Conservation (phyloP, 257 asterid genomes). For the Haberlea rhodopensis region DNA sequence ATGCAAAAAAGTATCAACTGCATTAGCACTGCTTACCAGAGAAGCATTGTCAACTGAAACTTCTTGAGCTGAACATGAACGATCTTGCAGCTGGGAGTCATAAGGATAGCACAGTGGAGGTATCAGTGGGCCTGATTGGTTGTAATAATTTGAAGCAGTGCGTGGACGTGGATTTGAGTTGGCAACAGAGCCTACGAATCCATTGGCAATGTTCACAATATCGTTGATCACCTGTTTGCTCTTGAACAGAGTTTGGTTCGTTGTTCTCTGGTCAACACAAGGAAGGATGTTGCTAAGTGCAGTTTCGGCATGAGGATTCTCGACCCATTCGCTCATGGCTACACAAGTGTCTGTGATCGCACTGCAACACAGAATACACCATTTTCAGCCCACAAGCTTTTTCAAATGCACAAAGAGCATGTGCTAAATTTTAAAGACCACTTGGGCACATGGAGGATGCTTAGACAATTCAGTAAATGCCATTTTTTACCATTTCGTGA, state of each 20-base stretch:
- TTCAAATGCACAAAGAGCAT: neutral
- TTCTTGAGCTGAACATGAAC: slow-evolving; percentile 56
- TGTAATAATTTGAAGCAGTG: slow-evolving; percentile 44
- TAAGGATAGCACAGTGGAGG: slow-evolving; percentile 89
- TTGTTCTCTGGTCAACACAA: slow-evolving; percentile 86
- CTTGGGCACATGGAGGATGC: neutral
- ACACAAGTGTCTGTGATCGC: slow-evolving; percentile 78
- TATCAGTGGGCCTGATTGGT: slow-evolving; percentile 75
- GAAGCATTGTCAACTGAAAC: slow-evolving; percentile 75
- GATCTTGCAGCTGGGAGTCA: slow-evolving; percentile 69
- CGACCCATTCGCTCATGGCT: slow-evolving; percentile 99
- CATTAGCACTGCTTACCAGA: slow-evolving; percentile 33
- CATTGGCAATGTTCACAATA: slow-evolving; percentile 63
- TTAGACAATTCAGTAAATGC: neutral
- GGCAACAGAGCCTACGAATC: slow-evolving; percentile 65
- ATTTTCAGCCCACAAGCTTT: neutral
- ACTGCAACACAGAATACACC: slow-evolving; percentile 36
- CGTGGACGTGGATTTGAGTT: slow-evolving; percentile 62
- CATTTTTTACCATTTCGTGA: neutral
- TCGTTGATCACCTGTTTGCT: slow-evolving; percentile 78
- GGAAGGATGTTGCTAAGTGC: slow-evolving; percentile 96
- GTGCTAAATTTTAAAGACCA: neutral
- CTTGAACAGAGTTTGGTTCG: slow-evolving; percentile 78
- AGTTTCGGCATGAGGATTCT: slow-evolving; percentile 93
- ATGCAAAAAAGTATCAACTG: neutral